Conservation (phyloP, 2,329 filamentous ascomycete species). For the Chaetomiaceae sp. region DNA sequence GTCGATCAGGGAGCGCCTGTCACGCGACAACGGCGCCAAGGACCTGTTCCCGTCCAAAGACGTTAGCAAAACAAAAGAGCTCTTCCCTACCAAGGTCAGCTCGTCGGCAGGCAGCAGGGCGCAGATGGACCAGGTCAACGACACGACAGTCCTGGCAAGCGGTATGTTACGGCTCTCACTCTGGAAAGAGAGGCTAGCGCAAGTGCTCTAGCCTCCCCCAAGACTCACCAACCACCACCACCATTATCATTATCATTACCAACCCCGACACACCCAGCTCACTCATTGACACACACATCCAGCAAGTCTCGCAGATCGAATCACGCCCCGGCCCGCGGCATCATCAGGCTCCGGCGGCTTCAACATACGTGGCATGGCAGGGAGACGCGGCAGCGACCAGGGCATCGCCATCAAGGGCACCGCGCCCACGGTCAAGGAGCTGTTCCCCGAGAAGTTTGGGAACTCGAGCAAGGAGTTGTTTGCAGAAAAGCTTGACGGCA, state of each 20-base stretch:
- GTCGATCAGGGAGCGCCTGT: conserved; percentile 40
- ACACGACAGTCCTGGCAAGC: conserved; percentile 32
- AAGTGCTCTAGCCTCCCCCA: conserved; percentile 5
- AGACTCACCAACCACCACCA: neutral
- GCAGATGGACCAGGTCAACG: conserved; percentile 33
- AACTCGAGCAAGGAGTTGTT: conserved; percentile 67
- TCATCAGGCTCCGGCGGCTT: conserved; percentile 34
- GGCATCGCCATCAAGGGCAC: conserved; percentile 65
- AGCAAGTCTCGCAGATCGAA: conserved; percentile 34
- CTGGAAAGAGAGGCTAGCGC: conserved; percentile 7
- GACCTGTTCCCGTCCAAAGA: conserved; percentile 53
- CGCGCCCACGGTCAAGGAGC: conserved; percentile 54
- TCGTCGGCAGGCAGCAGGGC: conserved; percentile 26
- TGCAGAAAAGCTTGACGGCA: conserved; percentile 52
- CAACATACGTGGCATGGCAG: conserved; percentile 56
- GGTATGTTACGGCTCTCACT: conserved; percentile 28
- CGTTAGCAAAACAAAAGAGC: conserved; percentile 44
- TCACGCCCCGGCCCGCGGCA: conserved; percentile 17
- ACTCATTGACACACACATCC: conserved; percentile 21
- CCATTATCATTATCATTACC: neutral
- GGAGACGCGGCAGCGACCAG: conserved; percentile 40
- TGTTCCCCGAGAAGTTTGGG: conserved; percentile 62
- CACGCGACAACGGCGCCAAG: conserved; percentile 40
- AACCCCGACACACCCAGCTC: neutral
- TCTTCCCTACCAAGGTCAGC: conserved; percentile 49